Evolutionary conservation across 331 rosid species (phyloP).

Genomic region (Acacia pycnantha): DNA sequence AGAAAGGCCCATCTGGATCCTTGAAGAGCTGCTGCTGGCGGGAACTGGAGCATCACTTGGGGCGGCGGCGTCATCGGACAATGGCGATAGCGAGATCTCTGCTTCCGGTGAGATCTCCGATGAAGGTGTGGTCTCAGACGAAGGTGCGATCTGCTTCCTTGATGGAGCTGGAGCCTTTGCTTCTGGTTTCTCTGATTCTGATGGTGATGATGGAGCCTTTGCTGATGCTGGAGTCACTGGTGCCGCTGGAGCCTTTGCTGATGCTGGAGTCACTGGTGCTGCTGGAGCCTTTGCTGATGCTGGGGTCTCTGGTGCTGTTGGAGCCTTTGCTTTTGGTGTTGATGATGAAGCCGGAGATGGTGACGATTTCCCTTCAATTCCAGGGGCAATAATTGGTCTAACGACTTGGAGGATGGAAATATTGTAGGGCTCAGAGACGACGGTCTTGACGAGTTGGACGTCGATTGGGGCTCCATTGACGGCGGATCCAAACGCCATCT

Average conservation of each 20-base stretch:
- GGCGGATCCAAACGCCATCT: conserved; percentile 52
- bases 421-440: conserved; percentile 29
- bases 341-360: not conserved
- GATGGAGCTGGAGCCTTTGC: not conserved
- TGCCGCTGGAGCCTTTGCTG: not conserved
- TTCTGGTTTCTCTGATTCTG: not conserved
- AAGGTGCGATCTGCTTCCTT: not conserved
- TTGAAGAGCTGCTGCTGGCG: not conserved
- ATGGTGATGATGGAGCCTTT: not conserved
- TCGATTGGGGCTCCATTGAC: conserved; percentile 19
- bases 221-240: not conserved
- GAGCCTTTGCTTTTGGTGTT: not conserved
- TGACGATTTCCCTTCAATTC: conserved; percentile 18
- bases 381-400: conserved; percentile 39
- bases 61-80: not conserved
- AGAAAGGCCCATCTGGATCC: not conserved
- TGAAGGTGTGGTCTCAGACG: not conserved
- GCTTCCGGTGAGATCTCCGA: not conserved
- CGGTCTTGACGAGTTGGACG: conserved; percentile 35
- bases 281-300: not conserved
- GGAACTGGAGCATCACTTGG: not conserved
- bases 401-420: conserved; percentile 48
- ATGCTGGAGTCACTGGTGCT: not conserved
- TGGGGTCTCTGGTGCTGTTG: not conserved
- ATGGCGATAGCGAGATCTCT: not conserved